Evolutionary conservation across 1,284 basidiomycete species (phyloP).

Genomic region (Puccinia novopanici): DNA sequence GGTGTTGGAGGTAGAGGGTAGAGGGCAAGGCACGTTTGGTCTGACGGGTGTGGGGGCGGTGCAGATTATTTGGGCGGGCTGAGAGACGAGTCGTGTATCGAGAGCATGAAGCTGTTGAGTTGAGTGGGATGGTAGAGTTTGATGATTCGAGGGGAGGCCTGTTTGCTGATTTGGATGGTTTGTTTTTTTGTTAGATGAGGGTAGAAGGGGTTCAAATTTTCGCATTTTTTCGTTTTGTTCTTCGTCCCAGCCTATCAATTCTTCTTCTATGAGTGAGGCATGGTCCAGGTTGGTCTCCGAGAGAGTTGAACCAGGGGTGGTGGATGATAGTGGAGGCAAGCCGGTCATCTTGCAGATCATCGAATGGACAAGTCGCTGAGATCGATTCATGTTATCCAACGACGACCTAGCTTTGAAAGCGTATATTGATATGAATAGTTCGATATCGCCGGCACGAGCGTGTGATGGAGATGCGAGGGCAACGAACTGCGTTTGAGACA

Average conservation of each 20-base stretch:
- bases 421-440: constrained; percentile 39
- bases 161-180: background rate
- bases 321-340: constrained; percentile 7
- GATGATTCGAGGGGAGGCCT: background rate
- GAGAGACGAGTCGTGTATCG: constrained; percentile 14
- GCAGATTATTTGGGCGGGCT: constrained; percentile 7
- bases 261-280: background rate
- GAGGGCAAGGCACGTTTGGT: background rate
- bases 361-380: constrained; percentile 16
- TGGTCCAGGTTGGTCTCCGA: background rate
- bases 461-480: constrained; percentile 37
- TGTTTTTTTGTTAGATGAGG: constrained; percentile 13
- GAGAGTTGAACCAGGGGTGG: background rate
- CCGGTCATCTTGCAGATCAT: constrained; percentile 40
- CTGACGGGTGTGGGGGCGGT: constrained; percentile 29
- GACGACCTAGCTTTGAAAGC: constrained; percentile 23
- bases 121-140: background rate
- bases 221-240: constrained; percentile 8
- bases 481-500: constrained; percentile 1
- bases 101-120: background rate
- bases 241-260: constrained; percentile 23
- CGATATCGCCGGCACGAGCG: constrained; percentile 40
- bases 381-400: constrained; percentile 20
- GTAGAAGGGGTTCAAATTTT: constrained; percentile 22
- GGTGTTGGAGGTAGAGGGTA: background rate